Evolutionary conservation across 176 grass and related monocot genomes (phyloP).

Genomic region (Guadua angustifolia): DNA sequence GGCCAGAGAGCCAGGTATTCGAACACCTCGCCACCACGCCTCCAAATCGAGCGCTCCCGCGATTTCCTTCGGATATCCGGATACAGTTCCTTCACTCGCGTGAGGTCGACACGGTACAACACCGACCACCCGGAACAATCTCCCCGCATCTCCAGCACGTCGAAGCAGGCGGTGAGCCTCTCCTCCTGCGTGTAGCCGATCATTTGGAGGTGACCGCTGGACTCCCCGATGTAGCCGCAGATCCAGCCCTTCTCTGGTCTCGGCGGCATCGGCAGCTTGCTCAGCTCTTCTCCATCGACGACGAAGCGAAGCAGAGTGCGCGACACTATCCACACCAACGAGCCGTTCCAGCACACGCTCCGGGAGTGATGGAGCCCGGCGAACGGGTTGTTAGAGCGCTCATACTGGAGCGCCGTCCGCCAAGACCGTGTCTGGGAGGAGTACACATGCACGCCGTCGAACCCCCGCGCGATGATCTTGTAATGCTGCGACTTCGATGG

Average conservation of each 20-base stretch:
- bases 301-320: neutral
- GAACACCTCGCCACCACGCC: neutral
- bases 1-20: neutral
- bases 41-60: neutral
- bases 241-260: neutral
- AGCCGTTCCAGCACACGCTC: slow-evolving; percentile 20
- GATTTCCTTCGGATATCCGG: neutral
- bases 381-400: neutral
- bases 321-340: neutral
- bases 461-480: neutral
- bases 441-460: neutral
- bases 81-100: neutral
- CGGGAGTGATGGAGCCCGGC: neutral
- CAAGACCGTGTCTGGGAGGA: slow-evolving; percentile 5
- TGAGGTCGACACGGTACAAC: slow-evolving; percentile 16
- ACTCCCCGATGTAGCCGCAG: neutral
- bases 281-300: neutral
- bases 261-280: neutral
- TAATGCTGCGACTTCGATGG: neutral
- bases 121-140: neutral
- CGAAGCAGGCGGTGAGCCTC: slow-evolving; percentile 3
- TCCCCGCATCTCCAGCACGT: slow-evolving; percentile 29
- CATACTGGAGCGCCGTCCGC: neutral
- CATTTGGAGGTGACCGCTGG: slow-evolving; percentile 6
- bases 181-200: slow-evolving; percentile 35